Conservation (phyloP, 169 alveolate genomes). For the Plasmodium ovale region DNA sequence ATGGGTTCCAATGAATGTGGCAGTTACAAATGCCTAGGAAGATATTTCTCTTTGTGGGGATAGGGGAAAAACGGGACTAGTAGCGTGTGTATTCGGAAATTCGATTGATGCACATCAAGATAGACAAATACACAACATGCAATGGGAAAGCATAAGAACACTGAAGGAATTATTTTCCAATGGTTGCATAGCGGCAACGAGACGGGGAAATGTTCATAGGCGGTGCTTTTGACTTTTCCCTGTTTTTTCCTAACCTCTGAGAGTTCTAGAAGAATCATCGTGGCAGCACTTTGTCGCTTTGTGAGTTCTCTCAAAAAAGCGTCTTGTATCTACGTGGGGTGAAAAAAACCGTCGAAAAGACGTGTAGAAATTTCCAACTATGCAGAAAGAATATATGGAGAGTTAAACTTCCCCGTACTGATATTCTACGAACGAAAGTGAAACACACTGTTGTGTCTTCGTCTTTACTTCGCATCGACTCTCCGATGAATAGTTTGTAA, state of each 20-base stretch:
- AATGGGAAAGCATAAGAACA: too few species aligned
- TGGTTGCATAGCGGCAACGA: too few species aligned
- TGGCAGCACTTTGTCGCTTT: slow-evolving; percentile 33
- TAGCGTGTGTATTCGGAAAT: not conserved
- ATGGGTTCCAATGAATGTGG: slow-evolving; percentile 53
- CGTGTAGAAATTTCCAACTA: too few species aligned
- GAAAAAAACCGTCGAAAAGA: too few species aligned
- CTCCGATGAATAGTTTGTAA: slow-evolving; percentile 26
- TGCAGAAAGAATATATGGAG: too few species aligned
- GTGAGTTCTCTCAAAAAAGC: slow-evolving; percentile 43
- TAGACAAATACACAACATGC: not conserved
- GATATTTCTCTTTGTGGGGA: not conserved
- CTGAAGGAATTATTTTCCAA: too few species aligned
- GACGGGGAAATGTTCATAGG: too few species aligned
- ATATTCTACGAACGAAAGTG: too few species aligned
- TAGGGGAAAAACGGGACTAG: not conserved
- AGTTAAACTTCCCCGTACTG: too few species aligned
- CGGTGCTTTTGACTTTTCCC: too few species aligned
- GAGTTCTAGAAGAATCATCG: slow-evolving; percentile 41
- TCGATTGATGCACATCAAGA: not conserved
- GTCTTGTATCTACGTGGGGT: slow-evolving; percentile 16
- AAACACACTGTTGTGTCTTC: too few species aligned
- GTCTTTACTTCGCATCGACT: slow-evolving; percentile 3
- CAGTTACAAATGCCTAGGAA: slow-evolving; percentile 40
- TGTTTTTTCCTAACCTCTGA: slow-evolving; percentile 5